Conservation (phyloP, 2,329 filamentous ascomycete species). For the Neonectria ditissima region DNA sequence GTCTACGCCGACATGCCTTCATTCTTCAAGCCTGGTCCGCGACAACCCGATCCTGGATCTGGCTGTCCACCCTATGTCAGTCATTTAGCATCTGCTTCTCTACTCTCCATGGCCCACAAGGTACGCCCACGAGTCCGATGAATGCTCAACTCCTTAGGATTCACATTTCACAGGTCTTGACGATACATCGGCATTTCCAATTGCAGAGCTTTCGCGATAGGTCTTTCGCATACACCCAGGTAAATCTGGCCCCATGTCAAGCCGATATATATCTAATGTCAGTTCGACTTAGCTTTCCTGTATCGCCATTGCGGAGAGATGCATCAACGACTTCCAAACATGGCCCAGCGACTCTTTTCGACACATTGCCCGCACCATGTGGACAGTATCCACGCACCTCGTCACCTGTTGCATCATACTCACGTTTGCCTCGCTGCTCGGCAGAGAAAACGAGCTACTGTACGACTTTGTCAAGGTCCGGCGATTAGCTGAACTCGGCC, state of each 20-base stretch:
- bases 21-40: background rate
- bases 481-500: background rate
- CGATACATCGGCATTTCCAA: constrained; percentile 23
- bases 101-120: constrained; percentile 22
- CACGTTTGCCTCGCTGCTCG: constrained; percentile 1
- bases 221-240: constrained; percentile 17
- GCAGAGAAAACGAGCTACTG: background rate
- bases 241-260: background rate
- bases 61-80: background rate
- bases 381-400: constrained; percentile 10
- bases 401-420: constrained; percentile 15
- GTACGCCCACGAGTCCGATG: background rate
- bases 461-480: background rate
- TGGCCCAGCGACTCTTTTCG: background rate
- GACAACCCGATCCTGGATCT: background rate
- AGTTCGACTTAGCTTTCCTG: background rate
- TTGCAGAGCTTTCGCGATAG: constrained; percentile 18
- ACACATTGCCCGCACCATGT: background rate
- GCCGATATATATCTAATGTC: no score
- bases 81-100: background rate
- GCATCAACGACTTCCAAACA: constrained; percentile 1
- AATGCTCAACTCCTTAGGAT: background rate
- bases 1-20: constrained; percentile 7
- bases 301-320: constrained; percentile 2
- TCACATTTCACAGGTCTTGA: constrained; percentile 4